Conservation (phyloP, 192 early-diverging fungal genomes). For the Linnemannia schmuckeri region DNA sequence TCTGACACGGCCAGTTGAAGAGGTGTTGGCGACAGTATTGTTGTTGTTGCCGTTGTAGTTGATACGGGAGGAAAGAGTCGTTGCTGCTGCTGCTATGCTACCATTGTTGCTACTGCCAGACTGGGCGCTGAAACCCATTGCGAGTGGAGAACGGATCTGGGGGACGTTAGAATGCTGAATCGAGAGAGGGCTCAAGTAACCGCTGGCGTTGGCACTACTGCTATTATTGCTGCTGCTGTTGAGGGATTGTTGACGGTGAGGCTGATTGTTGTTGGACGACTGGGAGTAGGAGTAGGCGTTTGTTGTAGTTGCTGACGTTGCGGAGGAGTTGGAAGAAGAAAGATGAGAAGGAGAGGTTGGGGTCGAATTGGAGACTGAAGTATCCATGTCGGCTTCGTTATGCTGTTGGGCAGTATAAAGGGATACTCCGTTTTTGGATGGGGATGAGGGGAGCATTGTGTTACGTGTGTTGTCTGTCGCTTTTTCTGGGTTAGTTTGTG, state of each 20-base stretch:
- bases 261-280: neutral
- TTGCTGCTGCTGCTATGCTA: conserved; percentile 8
- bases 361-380: neutral
- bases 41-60: neutral
- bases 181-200: conserved; percentile 33
- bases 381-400: conserved; percentile 24
- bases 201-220: conserved; percentile 11
- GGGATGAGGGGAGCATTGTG: conserved; percentile 32
- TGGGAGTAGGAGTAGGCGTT: neutral
- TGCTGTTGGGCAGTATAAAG: conserved; percentile 17
- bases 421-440: conserved; percentile 3
- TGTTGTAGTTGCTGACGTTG: neutral
- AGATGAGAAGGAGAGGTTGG: conserved; percentile 5
- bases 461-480: neutral
- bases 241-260: neutral
- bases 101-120: neutral
- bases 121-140: conserved; percentile 33
- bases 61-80: neutral
- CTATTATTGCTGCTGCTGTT: neutral
- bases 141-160: conserved; percentile 45
- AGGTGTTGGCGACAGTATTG: neutral
- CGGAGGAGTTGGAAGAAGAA: neutral
- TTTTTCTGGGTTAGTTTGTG: neutral
- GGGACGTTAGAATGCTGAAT: conserved; percentile 33
- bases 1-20: conserved; percentile 26